Percentiles rank a stretch among this genome's conserved stretches.
phyloP scores from a whole-genome alignment of 2,329 filamentous ascomycete genomes.

The Penicillium thymicola region DNA sequence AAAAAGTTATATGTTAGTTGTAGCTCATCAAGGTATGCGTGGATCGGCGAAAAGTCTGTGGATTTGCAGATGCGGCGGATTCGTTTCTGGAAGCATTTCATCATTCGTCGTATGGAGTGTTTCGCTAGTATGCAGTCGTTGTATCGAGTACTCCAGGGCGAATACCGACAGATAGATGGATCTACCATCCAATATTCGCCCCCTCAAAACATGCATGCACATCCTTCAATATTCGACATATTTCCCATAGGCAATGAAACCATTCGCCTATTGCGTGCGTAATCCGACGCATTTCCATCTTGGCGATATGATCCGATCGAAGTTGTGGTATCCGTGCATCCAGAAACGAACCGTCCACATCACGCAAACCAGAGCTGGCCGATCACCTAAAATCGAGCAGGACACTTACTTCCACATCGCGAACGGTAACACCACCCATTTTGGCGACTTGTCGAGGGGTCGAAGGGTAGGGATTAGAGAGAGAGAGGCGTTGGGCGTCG shows the following conservation, averaged over 20 bases:
- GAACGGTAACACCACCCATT: constrained; percentile 66
- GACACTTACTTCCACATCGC: constrained; percentile 61
- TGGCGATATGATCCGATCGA: constrained; percentile 7
- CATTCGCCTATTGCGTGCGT: neutral
- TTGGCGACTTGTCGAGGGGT: constrained; percentile 48
- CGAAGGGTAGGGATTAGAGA: constrained; percentile 28
- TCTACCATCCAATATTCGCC: neutral
- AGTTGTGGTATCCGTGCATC: constrained; percentile 11
- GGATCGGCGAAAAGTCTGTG: constrained; percentile 12
- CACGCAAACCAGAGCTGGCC: constrained; percentile 18
- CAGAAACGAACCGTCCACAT: constrained; percentile 21
- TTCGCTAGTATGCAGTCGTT: constrained; percentile 4
- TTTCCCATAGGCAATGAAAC: neutral
- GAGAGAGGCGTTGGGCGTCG: constrained; percentile 33
- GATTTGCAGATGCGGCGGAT: constrained; percentile 19
- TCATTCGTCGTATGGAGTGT: constrained; percentile 11
- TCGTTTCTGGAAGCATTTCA: constrained; percentile 18
- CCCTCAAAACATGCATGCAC: constrained; percentile 5
- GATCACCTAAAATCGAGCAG: constrained; percentile 17
- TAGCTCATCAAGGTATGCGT: constrained; percentile 5
- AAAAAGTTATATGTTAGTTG: constrained; percentile 22
- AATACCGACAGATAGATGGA: neutral
- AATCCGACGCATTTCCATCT: constrained; percentile 6
- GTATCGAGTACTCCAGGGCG: neutral
- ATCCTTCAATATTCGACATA: constrained; percentile 4